Conservation (phyloP, 148 eudicot species). For the Chenopodium formosanum region DNA sequence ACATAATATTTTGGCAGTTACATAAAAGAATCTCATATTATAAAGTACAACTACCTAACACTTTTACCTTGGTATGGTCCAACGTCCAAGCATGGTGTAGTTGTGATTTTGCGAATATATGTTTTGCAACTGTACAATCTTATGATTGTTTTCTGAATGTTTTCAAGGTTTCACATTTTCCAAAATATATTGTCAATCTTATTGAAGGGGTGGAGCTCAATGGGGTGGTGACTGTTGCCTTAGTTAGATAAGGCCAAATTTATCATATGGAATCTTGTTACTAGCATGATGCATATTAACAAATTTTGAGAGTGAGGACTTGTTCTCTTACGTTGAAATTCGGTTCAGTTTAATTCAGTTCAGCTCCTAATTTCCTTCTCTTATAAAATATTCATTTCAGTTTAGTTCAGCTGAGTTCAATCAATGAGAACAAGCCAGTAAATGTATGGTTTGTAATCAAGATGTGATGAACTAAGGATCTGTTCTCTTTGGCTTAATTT, state of each 20-base stretch:
- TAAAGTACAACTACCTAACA: too few relatives aligned
- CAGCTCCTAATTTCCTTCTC: too few relatives aligned
- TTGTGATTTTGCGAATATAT: neutral
- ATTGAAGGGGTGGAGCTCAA: neutral
- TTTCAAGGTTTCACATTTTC: conserved; percentile 16
- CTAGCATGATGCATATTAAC: neutral
- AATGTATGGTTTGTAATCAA: neutral
- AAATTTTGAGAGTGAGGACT: neutral
- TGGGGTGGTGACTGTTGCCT: neutral
- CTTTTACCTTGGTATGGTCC: too few relatives aligned
- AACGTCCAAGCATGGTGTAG: conserved; percentile 14
- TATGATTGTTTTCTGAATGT: conserved; percentile 20
- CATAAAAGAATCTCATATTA: conserved; percentile 14
- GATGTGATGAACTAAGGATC: too few relatives aligned
- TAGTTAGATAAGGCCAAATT: neutral
- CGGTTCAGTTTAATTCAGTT: too few relatives aligned
- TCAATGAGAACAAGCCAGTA: too few relatives aligned
- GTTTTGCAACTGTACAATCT: conserved; percentile 11
- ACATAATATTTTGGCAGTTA: neutral
- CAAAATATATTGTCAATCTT: conserved; percentile 21
- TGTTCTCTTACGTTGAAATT: too few relatives aligned
- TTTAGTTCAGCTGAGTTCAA: too few relatives aligned
- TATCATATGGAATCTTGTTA: neutral
- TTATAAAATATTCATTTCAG: too few relatives aligned
- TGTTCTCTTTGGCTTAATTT: too few relatives aligned